Evolutionary conservation across 2,329 filamentous ascomycete species (phyloP).

Genomic region (Fusarium nygamai): DNA sequence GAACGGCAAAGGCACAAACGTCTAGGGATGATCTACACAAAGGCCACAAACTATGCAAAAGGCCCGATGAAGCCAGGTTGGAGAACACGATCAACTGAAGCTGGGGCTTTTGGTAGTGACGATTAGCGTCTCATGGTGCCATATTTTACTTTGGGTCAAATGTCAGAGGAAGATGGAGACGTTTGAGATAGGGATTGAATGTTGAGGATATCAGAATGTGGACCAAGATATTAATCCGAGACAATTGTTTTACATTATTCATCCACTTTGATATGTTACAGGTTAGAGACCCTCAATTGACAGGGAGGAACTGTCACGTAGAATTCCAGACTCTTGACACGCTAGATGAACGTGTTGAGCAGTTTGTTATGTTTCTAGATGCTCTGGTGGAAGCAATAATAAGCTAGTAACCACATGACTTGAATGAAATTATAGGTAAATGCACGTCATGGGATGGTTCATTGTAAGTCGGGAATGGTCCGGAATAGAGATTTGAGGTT

Average conservation of each 20-base stretch:
- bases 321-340: neutral
- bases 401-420: neutral
- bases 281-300: neutral
- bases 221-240: constrained; percentile 13
- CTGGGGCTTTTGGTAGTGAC: neutral
- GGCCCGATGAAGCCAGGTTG: neutral
- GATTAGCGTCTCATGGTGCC: neutral
- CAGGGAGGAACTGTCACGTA: neutral
- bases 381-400: neutral
- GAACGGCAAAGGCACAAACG: too few relatives aligned
- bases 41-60: neutral
- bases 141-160: neutral
- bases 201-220: neutral
- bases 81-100: neutral
- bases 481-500: neutral
- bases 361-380: neutral
- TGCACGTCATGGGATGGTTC: neutral
- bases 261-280: neutral
- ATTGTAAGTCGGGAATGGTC: neutral
- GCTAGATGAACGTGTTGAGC: neutral
- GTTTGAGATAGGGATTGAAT: neutral
- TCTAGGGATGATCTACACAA: neutral
- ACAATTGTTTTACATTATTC: constrained; percentile 7
- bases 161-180: neutral
- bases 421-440: neutral